A percentile compares a stretch with the other conserved stretches of the same genome.
phyloP scores from a whole-genome alignment of 176 grass and related monocot species.

The Avena atlantica region DNA sequence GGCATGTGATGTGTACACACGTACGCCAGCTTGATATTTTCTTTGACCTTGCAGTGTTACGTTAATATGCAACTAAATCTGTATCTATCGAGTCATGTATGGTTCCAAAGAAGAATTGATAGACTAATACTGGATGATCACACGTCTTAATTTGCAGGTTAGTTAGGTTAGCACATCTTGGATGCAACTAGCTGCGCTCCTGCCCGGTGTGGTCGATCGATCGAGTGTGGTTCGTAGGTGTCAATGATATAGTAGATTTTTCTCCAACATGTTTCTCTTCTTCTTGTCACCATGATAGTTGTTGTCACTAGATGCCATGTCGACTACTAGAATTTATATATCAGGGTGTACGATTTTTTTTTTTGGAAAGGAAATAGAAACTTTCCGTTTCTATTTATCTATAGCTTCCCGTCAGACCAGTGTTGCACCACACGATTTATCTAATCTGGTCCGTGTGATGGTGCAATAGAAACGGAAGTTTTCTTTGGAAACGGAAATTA shows the following conservation, averaged over 20 bases:
- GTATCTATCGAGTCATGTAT: too few species aligned
- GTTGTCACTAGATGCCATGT: too few species aligned
- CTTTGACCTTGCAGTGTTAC: background rate
- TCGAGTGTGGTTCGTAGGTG: background rate
- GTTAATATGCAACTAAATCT: too few species aligned
- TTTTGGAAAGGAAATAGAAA: too few species aligned
- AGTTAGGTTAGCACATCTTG: background rate
- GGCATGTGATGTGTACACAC: background rate
- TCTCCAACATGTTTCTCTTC: background rate
- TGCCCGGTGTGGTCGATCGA: conserved; percentile 20
- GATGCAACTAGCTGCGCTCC: background rate
- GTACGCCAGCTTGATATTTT: background rate
- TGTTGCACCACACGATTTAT: too few species aligned
- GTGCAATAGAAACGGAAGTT: too few species aligned
- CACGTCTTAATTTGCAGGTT: conserved; percentile 8
- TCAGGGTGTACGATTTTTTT: background rate
- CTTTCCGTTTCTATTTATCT: too few species aligned
- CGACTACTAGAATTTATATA: background rate
- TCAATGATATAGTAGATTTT: background rate
- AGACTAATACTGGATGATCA: background rate
- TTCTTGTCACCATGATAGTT: too few species aligned
- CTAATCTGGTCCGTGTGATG: too few species aligned
- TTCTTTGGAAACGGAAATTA: too few species aligned
- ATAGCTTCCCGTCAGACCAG: too few species aligned
- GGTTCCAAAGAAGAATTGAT: too few species aligned